These are phyloP conservation scores for Amphicarpaea edgeworthii DNA, from an alignment of 306 rosid species.

Conservation along the genomic window DNA sequence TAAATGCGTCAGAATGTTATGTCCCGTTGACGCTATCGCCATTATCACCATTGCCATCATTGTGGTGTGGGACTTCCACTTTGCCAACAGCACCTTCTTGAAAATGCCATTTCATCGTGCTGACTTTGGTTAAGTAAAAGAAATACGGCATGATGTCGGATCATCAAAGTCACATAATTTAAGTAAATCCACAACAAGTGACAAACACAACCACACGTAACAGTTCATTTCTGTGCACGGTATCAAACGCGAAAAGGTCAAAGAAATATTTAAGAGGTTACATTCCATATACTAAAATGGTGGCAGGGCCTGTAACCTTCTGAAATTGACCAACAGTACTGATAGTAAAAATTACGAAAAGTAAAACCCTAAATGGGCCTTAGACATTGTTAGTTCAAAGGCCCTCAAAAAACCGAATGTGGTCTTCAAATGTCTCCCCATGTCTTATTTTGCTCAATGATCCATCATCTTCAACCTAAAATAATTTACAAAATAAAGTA, in stretches of 20 bases:
- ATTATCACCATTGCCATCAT: no score
- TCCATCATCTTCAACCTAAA: conserved; percentile 83
- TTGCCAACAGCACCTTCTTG: no score
- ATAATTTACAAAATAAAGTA: conserved; percentile 8
- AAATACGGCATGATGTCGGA: no score
- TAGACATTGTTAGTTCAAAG: conserved; percentile 49
- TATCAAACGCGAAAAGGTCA: not conserved
- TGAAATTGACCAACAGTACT: no score
- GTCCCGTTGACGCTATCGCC: not conserved
- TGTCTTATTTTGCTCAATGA: conserved; percentile 89
- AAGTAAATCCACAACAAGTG: no score
- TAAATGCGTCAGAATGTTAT: not conserved
- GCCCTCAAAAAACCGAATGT: conserved; percentile 74
- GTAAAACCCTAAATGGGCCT: no score
- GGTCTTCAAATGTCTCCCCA: conserved; percentile 87
- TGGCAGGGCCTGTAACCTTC: not conserved
- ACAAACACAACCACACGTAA: no score
- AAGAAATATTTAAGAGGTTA: not conserved
- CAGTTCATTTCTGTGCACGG: not conserved
- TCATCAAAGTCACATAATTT: no score
- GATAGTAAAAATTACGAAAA: no score
- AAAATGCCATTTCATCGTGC: not conserved
- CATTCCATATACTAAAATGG: not conserved
- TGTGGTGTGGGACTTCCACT: no score
- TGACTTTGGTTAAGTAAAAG: no score